These are phyloP conservation scores for Plantago rigida DNA, from an alignment of 305 asterid species.

Conservation along the genomic window DNA sequence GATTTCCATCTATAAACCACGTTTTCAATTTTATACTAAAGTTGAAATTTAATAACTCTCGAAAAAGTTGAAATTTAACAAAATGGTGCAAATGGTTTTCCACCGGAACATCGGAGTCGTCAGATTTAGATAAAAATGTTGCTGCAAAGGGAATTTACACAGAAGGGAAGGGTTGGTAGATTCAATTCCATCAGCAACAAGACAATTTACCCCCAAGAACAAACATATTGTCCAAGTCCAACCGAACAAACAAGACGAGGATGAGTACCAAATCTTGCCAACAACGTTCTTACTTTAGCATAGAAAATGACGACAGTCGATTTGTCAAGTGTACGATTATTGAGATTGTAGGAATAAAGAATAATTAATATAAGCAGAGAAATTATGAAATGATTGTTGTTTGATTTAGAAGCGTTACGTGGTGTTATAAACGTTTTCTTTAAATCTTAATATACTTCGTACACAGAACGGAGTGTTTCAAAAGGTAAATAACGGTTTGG, in stretches of 20 bases:
- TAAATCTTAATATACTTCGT: too few species aligned
- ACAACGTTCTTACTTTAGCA: neutral
- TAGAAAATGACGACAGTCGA: neutral
- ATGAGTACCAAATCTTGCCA: neutral
- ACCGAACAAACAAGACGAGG: neutral
- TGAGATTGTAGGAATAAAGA: neutral
- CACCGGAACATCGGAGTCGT: neutral
- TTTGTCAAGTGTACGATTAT: neutral
- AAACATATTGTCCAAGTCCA: neutral
- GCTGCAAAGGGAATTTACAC: neutral
- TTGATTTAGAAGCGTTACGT: too few species aligned
- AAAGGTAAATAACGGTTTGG: too few species aligned
- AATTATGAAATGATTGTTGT: too few species aligned
- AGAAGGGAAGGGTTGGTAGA: neutral
- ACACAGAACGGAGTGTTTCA: too few species aligned
- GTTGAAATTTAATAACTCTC: too few species aligned
- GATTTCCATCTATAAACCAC: too few species aligned
- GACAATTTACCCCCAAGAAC: slow-evolving; percentile 3
- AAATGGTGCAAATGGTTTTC: too few species aligned
- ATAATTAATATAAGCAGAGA: too few species aligned
- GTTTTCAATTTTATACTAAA: too few species aligned
- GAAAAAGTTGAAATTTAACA: too few species aligned
- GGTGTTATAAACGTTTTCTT: too few species aligned
- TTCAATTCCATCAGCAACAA: neutral
- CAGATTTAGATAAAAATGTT: neutral